phyloP scores from a whole-genome alignment of 495 filamentous ascomycete genomes.

The Poronia punctata region DNA sequence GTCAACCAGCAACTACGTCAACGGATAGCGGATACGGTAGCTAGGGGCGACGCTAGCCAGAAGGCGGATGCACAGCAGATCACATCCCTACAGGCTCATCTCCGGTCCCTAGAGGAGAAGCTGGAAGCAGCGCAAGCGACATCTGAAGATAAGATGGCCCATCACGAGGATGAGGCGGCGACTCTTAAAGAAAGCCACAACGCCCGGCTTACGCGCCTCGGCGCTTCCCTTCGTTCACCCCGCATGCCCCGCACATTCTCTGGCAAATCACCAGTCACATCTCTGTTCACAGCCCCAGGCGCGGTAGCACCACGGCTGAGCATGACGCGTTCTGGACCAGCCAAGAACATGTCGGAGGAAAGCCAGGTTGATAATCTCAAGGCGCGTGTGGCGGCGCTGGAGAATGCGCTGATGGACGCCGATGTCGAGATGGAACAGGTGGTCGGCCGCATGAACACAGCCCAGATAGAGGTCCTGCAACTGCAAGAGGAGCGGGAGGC shows the following conservation, averaged over 20 bases:
- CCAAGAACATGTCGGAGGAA: constrained; percentile 41
- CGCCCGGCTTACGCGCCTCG: constrained; percentile 69
- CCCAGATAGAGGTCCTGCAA: constrained; percentile 89
- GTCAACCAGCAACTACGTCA: constrained; percentile 66
- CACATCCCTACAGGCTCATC: constrained; percentile 68
- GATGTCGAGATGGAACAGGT: constrained; percentile 95
- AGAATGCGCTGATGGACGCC: constrained; percentile 71
- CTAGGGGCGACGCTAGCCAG: constrained; percentile 80
- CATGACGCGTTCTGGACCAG: constrained; percentile 32
- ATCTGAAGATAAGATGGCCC: constrained; percentile 73
- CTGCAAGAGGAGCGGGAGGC: constrained; percentile 89
- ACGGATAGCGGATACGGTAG: constrained; percentile 79
- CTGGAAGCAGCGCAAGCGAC: constrained; percentile 76
- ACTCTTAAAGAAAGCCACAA: constrained; percentile 70
- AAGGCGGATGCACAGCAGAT: constrained; percentile 71
- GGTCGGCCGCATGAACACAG: constrained; percentile 81
- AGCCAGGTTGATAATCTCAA: constrained; percentile 67
- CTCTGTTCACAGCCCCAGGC: constrained; percentile 47
- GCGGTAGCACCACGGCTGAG: constrained; percentile 43
- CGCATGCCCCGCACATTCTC: constrained; percentile 34
- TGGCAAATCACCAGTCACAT: constrained; percentile 54
- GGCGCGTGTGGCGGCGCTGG: constrained; percentile 69
- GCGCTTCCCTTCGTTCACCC: constrained; percentile 39
- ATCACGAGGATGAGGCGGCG: constrained; percentile 80
- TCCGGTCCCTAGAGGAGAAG: constrained; percentile 76